Evolutionary conservation across 2,329 filamentous ascomycete genomes (phyloP).

Genomic region (Tolypocladium inflatum): DNA sequence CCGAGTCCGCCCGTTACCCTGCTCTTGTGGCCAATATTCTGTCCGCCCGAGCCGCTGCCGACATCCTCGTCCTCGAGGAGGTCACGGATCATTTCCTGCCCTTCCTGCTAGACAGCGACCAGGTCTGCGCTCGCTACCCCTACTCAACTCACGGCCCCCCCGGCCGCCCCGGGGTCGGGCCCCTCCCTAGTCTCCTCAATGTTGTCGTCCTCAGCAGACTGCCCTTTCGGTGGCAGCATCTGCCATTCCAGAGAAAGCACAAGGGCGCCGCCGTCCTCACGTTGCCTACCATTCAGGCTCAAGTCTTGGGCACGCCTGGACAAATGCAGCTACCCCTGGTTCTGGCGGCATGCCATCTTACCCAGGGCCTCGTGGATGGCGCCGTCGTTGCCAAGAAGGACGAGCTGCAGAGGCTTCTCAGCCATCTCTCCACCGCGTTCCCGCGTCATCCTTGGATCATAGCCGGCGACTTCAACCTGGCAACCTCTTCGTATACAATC

Average conservation of each 20-base stretch:
- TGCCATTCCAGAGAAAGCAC: slow-evolving; percentile 44
- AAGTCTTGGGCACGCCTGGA: slow-evolving; percentile 1
- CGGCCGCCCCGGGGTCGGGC: slow-evolving; percentile 29
- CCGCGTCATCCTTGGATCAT: slow-evolving; percentile 41
- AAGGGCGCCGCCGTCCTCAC: slow-evolving; percentile 46
- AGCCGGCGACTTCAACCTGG: slow-evolving; percentile 56
- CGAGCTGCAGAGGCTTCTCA: slow-evolving; percentile 42
- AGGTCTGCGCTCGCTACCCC: slow-evolving; percentile 38
- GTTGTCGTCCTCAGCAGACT: slow-evolving; percentile 48
- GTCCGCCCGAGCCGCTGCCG: slow-evolving; percentile 28
- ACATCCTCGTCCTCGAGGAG: slow-evolving; percentile 49
- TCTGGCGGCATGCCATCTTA: slow-evolving; percentile 51
- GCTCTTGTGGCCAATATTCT: slow-evolving; percentile 34
- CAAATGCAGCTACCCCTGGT: slow-evolving; percentile 28
- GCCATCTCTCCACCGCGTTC: slow-evolving; percentile 32
- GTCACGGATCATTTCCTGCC: slow-evolving; percentile 55
- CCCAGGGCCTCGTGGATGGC: slow-evolving; percentile 48
- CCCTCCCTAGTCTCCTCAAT: slow-evolving; percentile 52
- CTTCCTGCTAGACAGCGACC: slow-evolving; percentile 36
- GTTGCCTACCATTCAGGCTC: slow-evolving; percentile 18
- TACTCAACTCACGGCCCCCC: slow-evolving; percentile 51
- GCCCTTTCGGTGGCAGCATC: slow-evolving; percentile 43
- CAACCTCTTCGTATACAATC: slow-evolving; percentile 48
- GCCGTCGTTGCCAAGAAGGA: slow-evolving; percentile 46
- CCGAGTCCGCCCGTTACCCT: slow-evolving; percentile 29